These are phyloP conservation scores for Chytridiales sp. DNA, from an alignment of 371 early-diverging fungal genomes.

Conservation along the genomic window DNA sequence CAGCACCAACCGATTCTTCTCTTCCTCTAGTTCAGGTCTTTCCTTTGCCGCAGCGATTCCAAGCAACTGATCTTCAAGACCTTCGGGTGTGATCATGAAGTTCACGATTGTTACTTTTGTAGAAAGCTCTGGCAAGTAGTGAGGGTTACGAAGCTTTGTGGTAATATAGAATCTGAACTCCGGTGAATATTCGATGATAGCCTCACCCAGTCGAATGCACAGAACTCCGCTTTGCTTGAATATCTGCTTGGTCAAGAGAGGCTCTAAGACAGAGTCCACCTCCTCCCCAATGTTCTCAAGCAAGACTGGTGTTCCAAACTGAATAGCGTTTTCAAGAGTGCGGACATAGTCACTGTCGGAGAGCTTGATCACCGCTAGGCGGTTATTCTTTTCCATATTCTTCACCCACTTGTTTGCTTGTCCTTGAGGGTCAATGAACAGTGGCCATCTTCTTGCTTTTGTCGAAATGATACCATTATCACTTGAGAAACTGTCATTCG, in stretches of 20 bases:
- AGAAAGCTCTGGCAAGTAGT: slow-evolving; percentile 56
- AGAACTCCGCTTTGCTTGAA: slow-evolving; percentile 58
- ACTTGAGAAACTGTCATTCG: slow-evolving; percentile 54
- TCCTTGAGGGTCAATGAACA: slow-evolving; percentile 57
- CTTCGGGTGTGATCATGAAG: slow-evolving; percentile 62
- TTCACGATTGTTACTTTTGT: slow-evolving; percentile 61
- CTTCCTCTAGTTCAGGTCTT: slow-evolving; percentile 58
- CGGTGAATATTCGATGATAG: slow-evolving; percentile 55
- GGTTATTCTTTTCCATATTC: slow-evolving; percentile 54
- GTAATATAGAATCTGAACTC: slow-evolving; percentile 57
- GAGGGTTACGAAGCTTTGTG: slow-evolving; percentile 59
- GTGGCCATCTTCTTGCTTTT: slow-evolving; percentile 52
- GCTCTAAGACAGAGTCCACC: slow-evolving; percentile 56
- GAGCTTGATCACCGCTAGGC: slow-evolving; percentile 50
- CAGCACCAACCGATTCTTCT: slow-evolving; percentile 53
- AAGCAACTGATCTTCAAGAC: slow-evolving; percentile 56
- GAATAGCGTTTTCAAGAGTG: slow-evolving; percentile 54
- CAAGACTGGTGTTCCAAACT: slow-evolving; percentile 55
- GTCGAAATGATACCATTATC: slow-evolving; percentile 58
- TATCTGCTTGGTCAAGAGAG: slow-evolving; percentile 52
- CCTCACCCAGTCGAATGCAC: slow-evolving; percentile 54
- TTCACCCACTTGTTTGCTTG: slow-evolving; percentile 64
- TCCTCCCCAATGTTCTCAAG: slow-evolving; percentile 57
- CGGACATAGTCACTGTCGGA: slow-evolving; percentile 55
- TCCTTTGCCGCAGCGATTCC: slow-evolving; percentile 59